Evolutionary conservation across 257 asterid genomes (phyloP).

Genomic region (Striga asiatica): DNA sequence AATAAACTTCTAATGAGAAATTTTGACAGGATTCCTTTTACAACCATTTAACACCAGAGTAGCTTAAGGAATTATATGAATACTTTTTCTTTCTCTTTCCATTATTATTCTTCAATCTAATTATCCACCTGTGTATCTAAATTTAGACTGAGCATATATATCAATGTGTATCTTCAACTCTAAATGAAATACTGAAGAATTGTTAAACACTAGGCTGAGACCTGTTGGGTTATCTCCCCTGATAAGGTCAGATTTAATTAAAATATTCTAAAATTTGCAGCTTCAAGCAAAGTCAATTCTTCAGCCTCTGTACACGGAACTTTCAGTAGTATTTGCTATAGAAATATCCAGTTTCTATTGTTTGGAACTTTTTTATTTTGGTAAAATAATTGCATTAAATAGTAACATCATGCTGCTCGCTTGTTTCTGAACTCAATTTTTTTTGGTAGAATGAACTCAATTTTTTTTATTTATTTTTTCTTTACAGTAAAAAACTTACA

Average conservation of each 20-base stretch:
- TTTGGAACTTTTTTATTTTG: too few relatives aligned
- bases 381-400: too few relatives aligned
- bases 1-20: conserved; percentile 11
- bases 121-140: background rate
- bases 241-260: too few relatives aligned
- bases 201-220: background rate
- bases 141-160: background rate
- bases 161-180: too few relatives aligned
- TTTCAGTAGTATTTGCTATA: too few relatives aligned
- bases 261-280: too few relatives aligned
- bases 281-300: too few relatives aligned
- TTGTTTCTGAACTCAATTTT: background rate
- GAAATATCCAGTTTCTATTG: background rate
- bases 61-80: conserved; percentile 78
- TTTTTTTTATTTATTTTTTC: background rate
- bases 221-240: too few relatives aligned
- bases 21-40: conserved; percentile 86
- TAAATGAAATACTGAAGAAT: too few relatives aligned
- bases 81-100: conserved; percentile 23
- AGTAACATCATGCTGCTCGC: too few relatives aligned
- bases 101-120: background rate
- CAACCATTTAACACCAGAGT: conserved; percentile 70
- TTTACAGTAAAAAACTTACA: background rate
- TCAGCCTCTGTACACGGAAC: too few relatives aligned
- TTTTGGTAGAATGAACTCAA: too few relatives aligned